phyloP scores from a whole-genome alignment of 116 monocot genomes.

The Papilionanthe hybrid region DNA sequence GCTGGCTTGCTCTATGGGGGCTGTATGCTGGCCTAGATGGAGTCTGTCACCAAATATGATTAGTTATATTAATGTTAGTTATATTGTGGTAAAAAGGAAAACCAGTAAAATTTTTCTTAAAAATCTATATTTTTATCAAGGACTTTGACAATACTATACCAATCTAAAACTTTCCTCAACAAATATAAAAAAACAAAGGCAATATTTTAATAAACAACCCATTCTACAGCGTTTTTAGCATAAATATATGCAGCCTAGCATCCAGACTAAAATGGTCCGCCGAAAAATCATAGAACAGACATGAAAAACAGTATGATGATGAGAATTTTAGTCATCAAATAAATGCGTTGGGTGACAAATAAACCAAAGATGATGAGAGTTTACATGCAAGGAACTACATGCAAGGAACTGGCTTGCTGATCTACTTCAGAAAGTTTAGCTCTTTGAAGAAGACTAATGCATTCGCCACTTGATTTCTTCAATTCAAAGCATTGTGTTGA shows the following conservation, averaged over 20 bases:
- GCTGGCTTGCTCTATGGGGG: conserved; percentile 31
- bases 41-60: conserved; percentile 22
- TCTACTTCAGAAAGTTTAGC: too few relatives aligned
- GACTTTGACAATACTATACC: too few relatives aligned
- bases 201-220: too few relatives aligned
- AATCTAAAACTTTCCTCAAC: too few relatives aligned
- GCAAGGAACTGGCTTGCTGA: not conserved
- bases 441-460: not conserved
- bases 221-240: not conserved
- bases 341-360: too few relatives aligned
- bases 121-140: too few relatives aligned
- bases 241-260: not conserved
- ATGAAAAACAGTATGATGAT: not conserved
- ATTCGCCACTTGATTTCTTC: not conserved
- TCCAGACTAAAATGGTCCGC: not conserved
- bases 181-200: too few relatives aligned
- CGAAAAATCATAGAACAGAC: not conserved
- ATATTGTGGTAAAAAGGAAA: too few relatives aligned
- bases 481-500: not conserved
- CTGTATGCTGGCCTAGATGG: conserved; percentile 30
- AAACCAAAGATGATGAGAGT: too few relatives aligned
- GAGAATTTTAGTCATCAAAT: too few relatives aligned
- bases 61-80: not conserved
- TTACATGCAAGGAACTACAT: not conserved
- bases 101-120: too few relatives aligned